Base-by-base conservation (phyloP, 140 eudicot genomes). In the Bidens hawaiensis region DNA sequence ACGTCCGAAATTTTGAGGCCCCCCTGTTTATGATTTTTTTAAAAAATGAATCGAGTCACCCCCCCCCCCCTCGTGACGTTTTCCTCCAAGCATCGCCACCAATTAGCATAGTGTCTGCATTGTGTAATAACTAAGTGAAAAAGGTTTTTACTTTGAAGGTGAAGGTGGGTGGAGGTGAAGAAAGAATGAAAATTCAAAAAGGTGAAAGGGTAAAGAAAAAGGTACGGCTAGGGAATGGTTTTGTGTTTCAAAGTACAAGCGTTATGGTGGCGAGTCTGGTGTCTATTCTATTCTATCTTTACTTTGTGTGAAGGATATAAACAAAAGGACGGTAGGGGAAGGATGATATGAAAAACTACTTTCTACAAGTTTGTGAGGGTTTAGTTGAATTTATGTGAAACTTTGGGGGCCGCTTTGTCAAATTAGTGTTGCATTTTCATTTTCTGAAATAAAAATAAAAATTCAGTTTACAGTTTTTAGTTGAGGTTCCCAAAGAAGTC, bases 121-220 rank as follows among this genome's bases (percentile, higher is more conserved):
- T 38, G n/a, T 21, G 27, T 30, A 72, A 25, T 46, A 48, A 59
- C 49, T 51, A 46, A 54, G 21, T 8, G 12, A 48, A 68, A 66
- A 68, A 33, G 68, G 54, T 68, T 75, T 52, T 34, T 61, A 71
- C 30, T 61, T 62, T 42, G 47, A 42, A 60, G 60, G 63, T 45
- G 73, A 49, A 57, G 58, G 49, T 5, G 50, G n/a, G 11, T 43
- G 47, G 31, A 60, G 58, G 62, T 42, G 72, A 47, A 64, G 58
- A 65, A 3, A 30, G 36, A 8, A 10, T 26, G 28, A 30, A 30
- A 51, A 49, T n/a, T 27, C 54, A 33, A 48, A 52, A 62, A 38
- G 68, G 59, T 62, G 27, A 28, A 47, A 68, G 31, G 73, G 71
- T 51, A 72, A 43, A 65, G 70, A 74, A 66, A 74, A 56, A 42